phyloP scores from a whole-genome alignment of 305 asterid species.

The Plantago coronopus region DNA sequence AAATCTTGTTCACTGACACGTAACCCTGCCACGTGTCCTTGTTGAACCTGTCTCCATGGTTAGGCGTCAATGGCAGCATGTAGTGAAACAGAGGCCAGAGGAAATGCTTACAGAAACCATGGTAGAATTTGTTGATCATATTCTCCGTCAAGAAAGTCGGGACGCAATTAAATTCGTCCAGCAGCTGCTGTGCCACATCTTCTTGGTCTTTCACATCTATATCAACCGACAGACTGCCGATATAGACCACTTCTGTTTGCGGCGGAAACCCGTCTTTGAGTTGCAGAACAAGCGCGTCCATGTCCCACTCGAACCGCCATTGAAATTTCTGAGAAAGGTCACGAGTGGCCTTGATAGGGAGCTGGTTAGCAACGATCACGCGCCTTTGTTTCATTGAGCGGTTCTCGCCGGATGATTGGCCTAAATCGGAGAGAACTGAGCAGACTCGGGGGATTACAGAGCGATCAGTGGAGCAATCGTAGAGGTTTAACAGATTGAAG shows the following conservation, averaged over 20 bases:
- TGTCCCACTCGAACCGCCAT: constrained; percentile 85
- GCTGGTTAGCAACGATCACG: constrained; percentile 66
- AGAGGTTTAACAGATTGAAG: constrained; percentile 66
- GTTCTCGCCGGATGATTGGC: constrained; percentile 30
- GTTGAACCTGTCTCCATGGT: constrained; percentile 70
- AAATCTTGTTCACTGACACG: constrained; percentile 66
- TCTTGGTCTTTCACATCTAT: constrained; percentile 62
- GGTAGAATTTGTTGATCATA: constrained; percentile 57
- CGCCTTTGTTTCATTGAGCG: constrained; percentile 33
- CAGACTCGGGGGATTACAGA: constrained; percentile 43
- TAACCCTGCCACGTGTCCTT: constrained; percentile 64
- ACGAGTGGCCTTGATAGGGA: constrained; percentile 52
- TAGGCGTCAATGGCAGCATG: constrained; percentile 64
- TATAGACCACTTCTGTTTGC: constrained; percentile 54
- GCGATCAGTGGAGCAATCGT: constrained; percentile 62
- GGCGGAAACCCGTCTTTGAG: constrained; percentile 60
- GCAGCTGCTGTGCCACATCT: constrained; percentile 55
- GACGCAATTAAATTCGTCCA: constrained; percentile 65
- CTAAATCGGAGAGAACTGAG: constrained; percentile 48
- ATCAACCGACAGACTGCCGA: constrained; percentile 58
- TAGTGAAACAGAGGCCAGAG: constrained; percentile 85
- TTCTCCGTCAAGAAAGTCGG: constrained; percentile 72
- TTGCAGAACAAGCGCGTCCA: constrained; percentile 58
- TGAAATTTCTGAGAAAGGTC: constrained; percentile 29
- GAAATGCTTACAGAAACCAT: constrained; percentile 82